Base-by-base conservation (phyloP, 1,284 basidiomycete species). In the Cutaneotrichosporon arboriforme region DNA sequence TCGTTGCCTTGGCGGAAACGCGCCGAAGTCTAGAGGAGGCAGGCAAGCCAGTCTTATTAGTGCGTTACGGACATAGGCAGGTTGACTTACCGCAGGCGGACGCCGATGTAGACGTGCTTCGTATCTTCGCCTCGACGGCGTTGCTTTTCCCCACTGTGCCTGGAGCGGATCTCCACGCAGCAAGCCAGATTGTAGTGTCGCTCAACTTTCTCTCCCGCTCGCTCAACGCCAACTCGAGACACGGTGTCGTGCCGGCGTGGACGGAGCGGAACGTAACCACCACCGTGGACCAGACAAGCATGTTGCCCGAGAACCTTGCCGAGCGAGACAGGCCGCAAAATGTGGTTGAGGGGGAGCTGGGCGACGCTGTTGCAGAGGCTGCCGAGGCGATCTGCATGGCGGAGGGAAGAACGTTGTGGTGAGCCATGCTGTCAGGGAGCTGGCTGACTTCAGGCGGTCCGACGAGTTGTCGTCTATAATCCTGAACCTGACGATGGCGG, bases 401-500 rank as follows among this genome's bases (percentile, higher is more conserved):
- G 8, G 55, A 63, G 14, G 60, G 55, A 10, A 46, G 49, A 33
- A 33, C 43, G 10, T 34, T 60, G 4, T 72, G 69, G 69, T 69
- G 13, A 4, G 4, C 12, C 2, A 4, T 20, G 14, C 17, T 9
- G 12, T 7, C 23, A 38, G n/a, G n/a, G n/a, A n/a, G n/a, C n/a
- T n/a, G n/a, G 20, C 44, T 57, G 13, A 59, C 45, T 3, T 2
- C 44, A 69, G 70, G 67, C 43, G 49, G 34, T 55, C 52, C 0
- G 57, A 63, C 22, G 56, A 64, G 43, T 62, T 72, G 2, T 60
- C 65, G 4, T 55, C 59, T 31, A 53, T 65, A 8, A 59, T 66
- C 14, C n/a, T 63, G 2, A 50, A 48, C 8, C 39, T 68, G n/a
- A 39, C 31, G 8, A 12, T 41, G 39, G 21, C 34, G 0, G 55